Percentiles rank a stretch among this genome's conserved stretches.
phyloP scores from a whole-genome alignment of 2,329 filamentous ascomycete species.

The Stagonosporopsis cucurbitacearum region DNA sequence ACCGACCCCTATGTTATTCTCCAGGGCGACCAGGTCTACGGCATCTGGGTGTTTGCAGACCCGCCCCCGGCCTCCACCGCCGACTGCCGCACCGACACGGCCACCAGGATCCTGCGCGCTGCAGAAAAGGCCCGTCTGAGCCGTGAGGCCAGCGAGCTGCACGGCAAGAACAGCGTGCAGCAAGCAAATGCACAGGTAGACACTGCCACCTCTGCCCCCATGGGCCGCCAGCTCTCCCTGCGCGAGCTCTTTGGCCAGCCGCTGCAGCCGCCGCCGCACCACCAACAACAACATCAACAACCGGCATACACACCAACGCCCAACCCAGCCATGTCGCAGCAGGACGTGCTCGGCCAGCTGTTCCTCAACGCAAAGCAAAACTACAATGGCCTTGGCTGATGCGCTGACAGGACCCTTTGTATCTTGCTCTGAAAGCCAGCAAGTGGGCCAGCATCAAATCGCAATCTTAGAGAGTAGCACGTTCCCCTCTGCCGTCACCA shows the following conservation, averaged over 20 bases:
- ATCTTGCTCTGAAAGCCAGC: not conserved
- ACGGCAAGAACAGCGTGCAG: slow-evolving; percentile 28
- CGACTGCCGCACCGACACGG: slow-evolving; percentile 58
- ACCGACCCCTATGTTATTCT: slow-evolving; percentile 67
- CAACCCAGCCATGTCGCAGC: slow-evolving; percentile 29
- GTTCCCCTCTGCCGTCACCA: no score
- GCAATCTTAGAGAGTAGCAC: not conserved
- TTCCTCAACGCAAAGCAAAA: slow-evolving; percentile 47
- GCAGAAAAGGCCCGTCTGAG: slow-evolving; percentile 60
- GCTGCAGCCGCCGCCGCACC: slow-evolving; percentile 42
- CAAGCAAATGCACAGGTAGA: slow-evolving; percentile 40
- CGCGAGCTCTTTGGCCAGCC: slow-evolving; percentile 64
- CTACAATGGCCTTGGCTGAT: slow-evolving; percentile 33
- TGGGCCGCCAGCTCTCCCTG: slow-evolving; percentile 61
- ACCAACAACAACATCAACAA: slow-evolving; percentile 18
- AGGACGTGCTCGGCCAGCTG: slow-evolving; percentile 43
- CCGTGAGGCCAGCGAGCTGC: slow-evolving; percentile 46
- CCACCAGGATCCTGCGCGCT: slow-evolving; percentile 61
- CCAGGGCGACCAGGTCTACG: slow-evolving; percentile 59
- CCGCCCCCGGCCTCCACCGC: slow-evolving; percentile 61
- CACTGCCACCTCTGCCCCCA: slow-evolving; percentile 49
- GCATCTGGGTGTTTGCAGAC: slow-evolving; percentile 71
- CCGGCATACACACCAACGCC: slow-evolving; percentile 24
- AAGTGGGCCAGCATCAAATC: not conserved
- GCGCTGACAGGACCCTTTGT: not conserved